phyloP scores from a whole-genome alignment of 2,329 filamentous ascomycete species.

The Lachnum nothofagi region DNA sequence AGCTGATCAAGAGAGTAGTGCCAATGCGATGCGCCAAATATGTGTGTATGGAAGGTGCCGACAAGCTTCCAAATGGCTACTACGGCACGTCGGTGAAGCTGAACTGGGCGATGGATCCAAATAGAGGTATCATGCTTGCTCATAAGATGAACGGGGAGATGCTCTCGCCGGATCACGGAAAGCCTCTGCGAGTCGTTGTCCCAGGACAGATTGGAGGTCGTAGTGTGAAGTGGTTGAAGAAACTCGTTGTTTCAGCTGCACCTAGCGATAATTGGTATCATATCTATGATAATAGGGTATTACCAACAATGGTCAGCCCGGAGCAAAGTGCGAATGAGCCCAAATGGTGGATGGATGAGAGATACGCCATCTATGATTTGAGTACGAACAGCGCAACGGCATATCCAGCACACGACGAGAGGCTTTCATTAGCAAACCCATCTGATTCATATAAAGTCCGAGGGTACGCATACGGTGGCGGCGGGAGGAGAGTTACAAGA shows the following conservation, averaged over 20 bases:
- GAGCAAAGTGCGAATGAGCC: slow-evolving; percentile 70
- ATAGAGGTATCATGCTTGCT: slow-evolving; percentile 78
- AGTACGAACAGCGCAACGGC: slow-evolving; percentile 80
- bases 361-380: slow-evolving; percentile 89
- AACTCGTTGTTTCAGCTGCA: slow-evolving; percentile 67
- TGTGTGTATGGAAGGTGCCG: slow-evolving; percentile 86
- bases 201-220: slow-evolving; percentile 88
- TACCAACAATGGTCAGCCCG: slow-evolving; percentile 80
- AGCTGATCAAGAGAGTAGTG: slow-evolving; percentile 63
- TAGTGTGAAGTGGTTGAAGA: slow-evolving; percentile 89
- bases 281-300: slow-evolving; percentile 84
- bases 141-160: slow-evolving; percentile 86
- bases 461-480: slow-evolving; percentile 86
- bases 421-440: slow-evolving; percentile 45
- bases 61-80: slow-evolving; percentile 79
- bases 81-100: slow-evolving; percentile 86
- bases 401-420: slow-evolving; percentile 74
- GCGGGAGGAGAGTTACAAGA: slow-evolving; percentile 75
- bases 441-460: slow-evolving; percentile 57
- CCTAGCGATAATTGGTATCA: slow-evolving; percentile 95
- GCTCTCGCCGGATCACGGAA: slow-evolving; percentile 78
- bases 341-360: slow-evolving; percentile 80
- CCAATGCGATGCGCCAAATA: slow-evolving; percentile 69
- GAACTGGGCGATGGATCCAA: slow-evolving; percentile 80
- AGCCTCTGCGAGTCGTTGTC: slow-evolving; percentile 75